Evolutionary conservation across 441 rosid genomes (phyloP).

Genomic region (Syzygium malaccense): DNA sequence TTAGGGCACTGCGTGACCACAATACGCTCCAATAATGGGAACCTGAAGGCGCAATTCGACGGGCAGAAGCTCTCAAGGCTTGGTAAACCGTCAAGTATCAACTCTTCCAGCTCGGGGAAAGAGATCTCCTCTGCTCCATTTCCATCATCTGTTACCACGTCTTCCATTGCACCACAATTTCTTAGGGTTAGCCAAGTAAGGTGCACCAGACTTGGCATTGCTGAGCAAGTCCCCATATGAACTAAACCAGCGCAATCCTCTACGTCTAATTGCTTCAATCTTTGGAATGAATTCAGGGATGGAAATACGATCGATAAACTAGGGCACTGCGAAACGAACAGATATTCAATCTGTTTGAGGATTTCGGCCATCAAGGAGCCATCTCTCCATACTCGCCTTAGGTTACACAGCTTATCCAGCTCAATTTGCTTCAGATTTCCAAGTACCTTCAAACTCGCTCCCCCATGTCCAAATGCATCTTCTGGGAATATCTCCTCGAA

Average conservation of each 20-base stretch:
- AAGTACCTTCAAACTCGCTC: too few species aligned
- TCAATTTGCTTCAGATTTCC: too few species aligned
- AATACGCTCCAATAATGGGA: not conserved
- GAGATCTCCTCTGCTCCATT: not conserved
- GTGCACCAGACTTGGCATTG: not conserved
- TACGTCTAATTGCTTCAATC: accelerated
- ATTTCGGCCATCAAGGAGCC: too few species aligned
- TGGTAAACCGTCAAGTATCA: accelerated
- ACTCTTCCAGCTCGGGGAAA: accelerated
- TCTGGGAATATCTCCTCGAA: too few species aligned
- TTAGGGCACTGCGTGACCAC: accelerated
- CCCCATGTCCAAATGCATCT: too few species aligned
- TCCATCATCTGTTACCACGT: not conserved
- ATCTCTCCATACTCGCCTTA: too few species aligned
- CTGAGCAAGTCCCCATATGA: not conserved
- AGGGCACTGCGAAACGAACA: accelerated
- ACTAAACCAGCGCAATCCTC: accelerated
- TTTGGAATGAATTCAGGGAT: not conserved
- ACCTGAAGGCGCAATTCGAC: accelerated
- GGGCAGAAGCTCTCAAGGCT: not conserved
- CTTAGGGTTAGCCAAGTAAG: accelerated
- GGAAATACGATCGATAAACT: not conserved
- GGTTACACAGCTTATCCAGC: too few species aligned
- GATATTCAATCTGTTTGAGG: too few species aligned
- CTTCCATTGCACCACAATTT: not conserved